These are phyloP conservation scores for Cercophora sp. DNA, from an alignment of 495 filamentous ascomycete genomes.

Conservation along the genomic window DNA sequence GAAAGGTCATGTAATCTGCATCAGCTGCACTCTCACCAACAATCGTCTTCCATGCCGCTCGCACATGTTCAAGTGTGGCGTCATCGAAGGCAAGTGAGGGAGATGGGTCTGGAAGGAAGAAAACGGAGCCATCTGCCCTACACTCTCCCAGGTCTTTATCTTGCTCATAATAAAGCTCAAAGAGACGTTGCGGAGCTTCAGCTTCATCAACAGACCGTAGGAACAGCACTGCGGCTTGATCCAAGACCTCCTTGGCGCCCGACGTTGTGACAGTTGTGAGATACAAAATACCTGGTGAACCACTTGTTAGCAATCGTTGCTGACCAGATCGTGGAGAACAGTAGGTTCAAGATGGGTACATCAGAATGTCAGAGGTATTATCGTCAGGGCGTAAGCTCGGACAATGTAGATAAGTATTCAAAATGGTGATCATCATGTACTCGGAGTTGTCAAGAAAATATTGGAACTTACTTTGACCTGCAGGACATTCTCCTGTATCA, in stretches of 20 bases:
- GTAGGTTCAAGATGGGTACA: constrained; percentile 35
- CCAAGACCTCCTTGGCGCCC: constrained; percentile 40
- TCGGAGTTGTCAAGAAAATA: constrained; percentile 15
- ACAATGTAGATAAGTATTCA: constrained; percentile 99
- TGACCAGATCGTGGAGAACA: constrained; percentile 15
- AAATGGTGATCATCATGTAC: constrained; percentile 71
- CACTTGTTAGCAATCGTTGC: constrained; percentile 43
- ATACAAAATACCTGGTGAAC: constrained; percentile 64
- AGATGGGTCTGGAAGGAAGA: constrained; percentile 51
- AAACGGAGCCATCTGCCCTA: constrained; percentile 27
- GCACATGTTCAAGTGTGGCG: constrained; percentile 54
- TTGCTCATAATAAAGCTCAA: constrained; percentile 62
- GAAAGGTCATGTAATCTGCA: constrained; percentile 61
- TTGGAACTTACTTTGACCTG: constrained; percentile 72
- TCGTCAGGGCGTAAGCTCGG: constrained; percentile 79
- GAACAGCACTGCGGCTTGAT: constrained; percentile 53
- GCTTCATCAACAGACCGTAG: constrained; percentile 38
- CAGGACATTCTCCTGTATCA: constrained; percentile 84
- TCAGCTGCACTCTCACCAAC: constrained; percentile 49
- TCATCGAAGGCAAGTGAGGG: constrained; percentile 70
- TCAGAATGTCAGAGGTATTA: constrained; percentile 91
- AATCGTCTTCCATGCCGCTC: constrained; percentile 59
- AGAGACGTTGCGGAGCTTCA: constrained; percentile 44
- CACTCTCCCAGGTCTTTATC: constrained; percentile 19
- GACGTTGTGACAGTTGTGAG: constrained; percentile 47